Evolutionary conservation across 2,329 filamentous ascomycete species (phyloP), one percentile per base, ranked within the genome.

Genomic region (Penicillium paneum): DNA sequence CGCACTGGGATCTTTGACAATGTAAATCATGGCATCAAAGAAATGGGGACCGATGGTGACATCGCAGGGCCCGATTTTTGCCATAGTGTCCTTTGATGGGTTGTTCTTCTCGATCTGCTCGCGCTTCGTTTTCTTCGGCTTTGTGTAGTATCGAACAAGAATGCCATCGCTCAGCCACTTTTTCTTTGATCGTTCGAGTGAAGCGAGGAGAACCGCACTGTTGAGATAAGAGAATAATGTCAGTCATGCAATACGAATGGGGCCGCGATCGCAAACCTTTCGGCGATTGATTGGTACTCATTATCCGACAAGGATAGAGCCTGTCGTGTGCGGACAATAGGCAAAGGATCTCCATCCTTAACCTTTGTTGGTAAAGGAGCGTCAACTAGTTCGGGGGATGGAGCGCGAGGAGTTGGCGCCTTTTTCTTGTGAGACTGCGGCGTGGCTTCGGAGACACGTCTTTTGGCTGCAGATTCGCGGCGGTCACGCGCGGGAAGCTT

Each of bases 41-140:
- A 82, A 80, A 69, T 87, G 83, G 46, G 84, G 84, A 57, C 86
- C 84, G 45, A 87, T 80, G 32, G 81, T 79, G 48, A 87, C 76
- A 52, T 81, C 79, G 61, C 82, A 84, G 55, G 78, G 75, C 43
- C 84, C 84, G 32, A 84, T 71, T 63, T 78, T 80, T 10, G 75
- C 69, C 76, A 83, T 82, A 6, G 78, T 78, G 35, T 83, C 73
- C 67, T 79, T 73, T 60, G 81, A 68, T 1, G 78, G 78, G 43
- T 81, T 79, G 52, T 75, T 72, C 21, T 71, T 68, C 52, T 76
- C 74, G 41, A 72, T 71, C 49, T 77, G 77, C 48, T 79, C 75
- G 39, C 75, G 74, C 64, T 82, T 83, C 21, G 80, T 81, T 59
- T 79, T 81, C 55, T 80, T 78, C 7, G 81, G 80, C 64, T 83